Percentiles rank a stretch among this genome's conserved stretches.
These are phyloP conservation scores for Cystoisospora suis DNA, from an alignment of 169 alveolate genomes.

Conservation along the genomic window DNA sequence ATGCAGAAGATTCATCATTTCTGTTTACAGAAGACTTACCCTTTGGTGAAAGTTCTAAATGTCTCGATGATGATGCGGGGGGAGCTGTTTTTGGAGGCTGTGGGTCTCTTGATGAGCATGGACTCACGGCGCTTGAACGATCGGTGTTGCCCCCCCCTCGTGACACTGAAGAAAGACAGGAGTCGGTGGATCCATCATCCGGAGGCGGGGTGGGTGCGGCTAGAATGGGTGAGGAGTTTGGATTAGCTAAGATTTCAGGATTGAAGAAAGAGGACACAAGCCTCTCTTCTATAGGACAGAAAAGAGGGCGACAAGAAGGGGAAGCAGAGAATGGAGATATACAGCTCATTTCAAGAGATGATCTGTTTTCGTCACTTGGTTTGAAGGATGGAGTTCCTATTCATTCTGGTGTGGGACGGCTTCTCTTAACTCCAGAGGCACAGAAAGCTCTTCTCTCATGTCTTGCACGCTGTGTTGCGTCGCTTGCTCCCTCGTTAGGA, in stretches of 20 bases:
- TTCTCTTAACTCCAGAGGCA: neutral
- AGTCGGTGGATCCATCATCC: neutral
- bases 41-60: no score
- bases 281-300: no score
- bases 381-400: neutral
- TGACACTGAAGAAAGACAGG: constrained; percentile 2
- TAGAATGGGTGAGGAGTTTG: neutral
- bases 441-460: constrained; percentile 16
- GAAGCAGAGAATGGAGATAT: neutral
- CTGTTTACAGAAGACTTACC: neutral
- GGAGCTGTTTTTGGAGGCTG: neutral
- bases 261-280: no score
- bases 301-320: neutral
- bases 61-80: neutral
- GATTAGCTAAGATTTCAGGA: neutral
- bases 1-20: neutral
- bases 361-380: no score
- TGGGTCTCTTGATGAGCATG: neutral
- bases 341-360: no score
- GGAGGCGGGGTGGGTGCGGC: neutral
- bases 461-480: neutral
- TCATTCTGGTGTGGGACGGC: neutral
- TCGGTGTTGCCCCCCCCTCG: neutral
- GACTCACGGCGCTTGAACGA: neutral
- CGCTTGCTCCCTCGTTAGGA: neutral